A percentile compares a stretch with the other conserved stretches of the same genome.
These are phyloP conservation scores for Cytospora piceicola DNA, from an alignment of 2,329 filamentous ascomycete species.

Conservation along the genomic window DNA sequence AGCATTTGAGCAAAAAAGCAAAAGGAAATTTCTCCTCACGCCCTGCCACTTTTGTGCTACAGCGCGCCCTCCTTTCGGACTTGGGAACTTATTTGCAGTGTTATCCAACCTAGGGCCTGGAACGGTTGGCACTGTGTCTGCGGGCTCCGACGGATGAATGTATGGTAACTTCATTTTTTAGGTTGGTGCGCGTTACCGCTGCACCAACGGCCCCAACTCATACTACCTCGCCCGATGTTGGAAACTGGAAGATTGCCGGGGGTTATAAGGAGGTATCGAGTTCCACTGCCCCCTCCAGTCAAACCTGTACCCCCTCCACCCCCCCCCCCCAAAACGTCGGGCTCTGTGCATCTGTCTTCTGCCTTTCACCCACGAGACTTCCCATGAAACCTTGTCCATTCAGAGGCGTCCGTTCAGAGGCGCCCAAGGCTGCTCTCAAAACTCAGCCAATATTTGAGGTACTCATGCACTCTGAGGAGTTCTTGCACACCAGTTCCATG, in stretches of 20 bases:
- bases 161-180: constrained; percentile 12
- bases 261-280: constrained; percentile 15
- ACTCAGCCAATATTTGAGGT: neutral
- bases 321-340: neutral
- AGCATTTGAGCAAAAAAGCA: constrained; percentile 38
- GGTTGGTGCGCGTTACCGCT: constrained; percentile 5
- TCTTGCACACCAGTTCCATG: neutral
- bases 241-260: neutral
- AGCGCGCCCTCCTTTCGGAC: constrained; percentile 22
- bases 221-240: constrained; percentile 17
- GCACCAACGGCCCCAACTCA: constrained; percentile 14
- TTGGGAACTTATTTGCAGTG: constrained; percentile 19
- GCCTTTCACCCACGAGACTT: neutral
- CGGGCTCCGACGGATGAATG: constrained; percentile 12
- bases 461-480: neutral
- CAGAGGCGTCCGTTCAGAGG: neutral
- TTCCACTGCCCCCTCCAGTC: neutral
- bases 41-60: constrained; percentile 20
- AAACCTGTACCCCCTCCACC: neutral
- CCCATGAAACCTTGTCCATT: no score
- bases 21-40: constrained; percentile 51
- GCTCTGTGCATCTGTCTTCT: neutral
- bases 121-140: constrained; percentile 34
- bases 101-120: constrained; percentile 29
- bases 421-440: neutral